Base-by-base conservation (phyloP, 106 monocot species). In the Triglochin maritima region DNA sequence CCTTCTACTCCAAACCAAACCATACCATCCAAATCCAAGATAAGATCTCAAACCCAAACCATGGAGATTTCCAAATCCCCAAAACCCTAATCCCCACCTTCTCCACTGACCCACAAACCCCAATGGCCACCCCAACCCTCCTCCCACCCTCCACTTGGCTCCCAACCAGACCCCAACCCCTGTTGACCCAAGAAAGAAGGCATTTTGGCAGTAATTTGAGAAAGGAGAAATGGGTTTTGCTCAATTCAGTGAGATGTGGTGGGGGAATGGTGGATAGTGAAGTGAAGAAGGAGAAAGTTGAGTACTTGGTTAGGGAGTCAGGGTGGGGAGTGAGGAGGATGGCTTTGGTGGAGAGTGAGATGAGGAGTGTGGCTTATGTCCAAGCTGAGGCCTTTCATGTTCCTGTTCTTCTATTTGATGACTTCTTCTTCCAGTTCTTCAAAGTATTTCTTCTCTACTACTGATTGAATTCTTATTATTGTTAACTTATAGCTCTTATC, bases 341-440 rank as follows among this genome's bases (percentile, higher is more conserved):
- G 87, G 54, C 4, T 5, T 44, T 73, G 74, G 78, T 67, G 0
- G 77, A 66, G n/a, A 87, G 90, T 42, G 94, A 94, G 82, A 75
- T 94, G 79, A 81, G 75, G 79, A 79, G 60, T 47, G 94, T 85
- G 56, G 89, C 94, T 54, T 57, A 69, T 52, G 87, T 94, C 3
- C 90, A 94, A 71, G 94, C 89, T 60, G 89, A 90, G 68, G 94
- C 94, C 4, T 94, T 94, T 60, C 89, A 94, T 78, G 77, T 69
- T 44, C 94, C 94, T 17, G 74, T 82, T 65, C 69, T 71, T 13
- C 65, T 94, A 57, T 87, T 90, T 61, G 79, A 89, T 64, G 83
- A 79, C 58, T 47, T 94, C 75, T 87, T 90, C 79, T 85, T 81
- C 69, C 74, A 85, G 8, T 83, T 90, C 62, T 94, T 90, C 48